Percentiles rank a stretch among this genome's conserved stretches.
phyloP scores from a whole-genome alignment of 768 basidiomycete genomes.

The Rhodosporidiobolus sp. region DNA sequence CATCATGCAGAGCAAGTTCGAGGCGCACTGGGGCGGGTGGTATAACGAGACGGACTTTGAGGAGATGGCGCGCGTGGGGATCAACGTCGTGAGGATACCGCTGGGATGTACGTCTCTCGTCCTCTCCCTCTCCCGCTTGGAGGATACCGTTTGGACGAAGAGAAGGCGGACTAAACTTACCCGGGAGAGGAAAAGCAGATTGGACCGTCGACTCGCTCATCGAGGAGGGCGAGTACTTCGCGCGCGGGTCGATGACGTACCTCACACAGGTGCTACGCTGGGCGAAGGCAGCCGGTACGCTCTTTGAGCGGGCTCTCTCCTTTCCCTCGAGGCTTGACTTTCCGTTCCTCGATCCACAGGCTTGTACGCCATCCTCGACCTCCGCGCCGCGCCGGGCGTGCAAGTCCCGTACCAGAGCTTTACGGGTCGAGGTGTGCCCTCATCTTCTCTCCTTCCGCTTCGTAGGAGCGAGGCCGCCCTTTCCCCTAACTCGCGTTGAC shows the following conservation, averaged over 20 bases:
- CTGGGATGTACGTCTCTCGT: slow-evolving; percentile 12
- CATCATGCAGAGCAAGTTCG: slow-evolving; percentile 5
- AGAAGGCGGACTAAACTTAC: too few relatives aligned
- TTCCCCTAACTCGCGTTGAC: neutral
- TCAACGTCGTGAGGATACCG: slow-evolving; percentile 19
- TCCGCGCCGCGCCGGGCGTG: slow-evolving; percentile 14
- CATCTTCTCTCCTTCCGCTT: neutral
- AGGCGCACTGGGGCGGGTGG: slow-evolving; percentile 22
- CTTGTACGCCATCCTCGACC: slow-evolving; percentile 22
- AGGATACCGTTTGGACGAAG: too few relatives aligned
- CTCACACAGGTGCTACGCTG: slow-evolving; percentile 10
- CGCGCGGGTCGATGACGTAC: slow-evolving; percentile 7
- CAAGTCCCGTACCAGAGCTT: slow-evolving; percentile 6
- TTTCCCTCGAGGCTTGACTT: neutral
- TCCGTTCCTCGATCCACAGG: neutral
- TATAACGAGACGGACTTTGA: slow-evolving; percentile 14
- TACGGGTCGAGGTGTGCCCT: neutral
- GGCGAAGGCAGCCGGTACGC: slow-evolving; percentile 11
- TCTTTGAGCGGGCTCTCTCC: neutral
- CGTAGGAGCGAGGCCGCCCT: too few relatives aligned
- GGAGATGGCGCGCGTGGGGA: slow-evolving; percentile 13
- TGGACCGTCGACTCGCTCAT: slow-evolving; percentile 26
- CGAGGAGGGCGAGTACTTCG: slow-evolving; percentile 10
- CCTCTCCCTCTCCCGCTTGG: neutral
- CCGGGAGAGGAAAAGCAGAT: neutral